Evolutionary conservation across 768 basidiomycete species (phyloP).

Genomic region (Collybia nuda): DNA sequence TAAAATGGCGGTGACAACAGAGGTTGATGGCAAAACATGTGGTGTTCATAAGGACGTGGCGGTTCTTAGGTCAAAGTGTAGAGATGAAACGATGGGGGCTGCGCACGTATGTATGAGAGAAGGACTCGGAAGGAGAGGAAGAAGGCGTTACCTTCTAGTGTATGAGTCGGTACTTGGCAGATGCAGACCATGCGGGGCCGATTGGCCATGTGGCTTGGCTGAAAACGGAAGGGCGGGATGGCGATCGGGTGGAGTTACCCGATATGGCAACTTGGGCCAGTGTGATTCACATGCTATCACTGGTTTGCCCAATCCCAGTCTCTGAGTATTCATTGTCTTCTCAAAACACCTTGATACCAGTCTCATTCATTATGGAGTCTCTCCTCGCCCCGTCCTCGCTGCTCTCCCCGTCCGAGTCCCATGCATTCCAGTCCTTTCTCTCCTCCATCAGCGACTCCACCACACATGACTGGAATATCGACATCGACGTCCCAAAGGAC

Average conservation of each 20-base stretch:
- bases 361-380: slow-evolving; percentile 9
- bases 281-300: slow-evolving; percentile 16
- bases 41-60: too few species aligned
- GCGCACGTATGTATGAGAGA: too few species aligned
- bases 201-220: slow-evolving; percentile 6
- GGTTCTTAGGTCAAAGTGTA: too few species aligned
- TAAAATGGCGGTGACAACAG: too few species aligned
- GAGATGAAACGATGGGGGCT: too few species aligned
- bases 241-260: slow-evolving; percentile 3
- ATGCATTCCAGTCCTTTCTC: slow-evolving; percentile 70
- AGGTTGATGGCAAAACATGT: too few species aligned
- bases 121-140: too few species aligned
- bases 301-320: not conserved
- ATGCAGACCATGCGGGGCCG: too few species aligned
- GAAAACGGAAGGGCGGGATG: slow-evolving; percentile 1
- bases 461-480: slow-evolving; percentile 43
- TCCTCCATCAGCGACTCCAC: slow-evolving; percentile 47
- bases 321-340: too few species aligned
- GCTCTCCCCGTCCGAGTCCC: slow-evolving; percentile 64
- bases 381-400: slow-evolving; percentile 35
- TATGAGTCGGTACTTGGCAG: too few species aligned
- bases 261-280: slow-evolving; percentile 3
- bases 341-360: slow-evolving; percentile 3
- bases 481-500: slow-evolving; percentile 44
- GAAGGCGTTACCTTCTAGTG: too few species aligned